Evolutionary conservation across 2,329 filamentous ascomycete genomes (phyloP).

Genomic region (Atkinsonella hypoxylon): DNA sequence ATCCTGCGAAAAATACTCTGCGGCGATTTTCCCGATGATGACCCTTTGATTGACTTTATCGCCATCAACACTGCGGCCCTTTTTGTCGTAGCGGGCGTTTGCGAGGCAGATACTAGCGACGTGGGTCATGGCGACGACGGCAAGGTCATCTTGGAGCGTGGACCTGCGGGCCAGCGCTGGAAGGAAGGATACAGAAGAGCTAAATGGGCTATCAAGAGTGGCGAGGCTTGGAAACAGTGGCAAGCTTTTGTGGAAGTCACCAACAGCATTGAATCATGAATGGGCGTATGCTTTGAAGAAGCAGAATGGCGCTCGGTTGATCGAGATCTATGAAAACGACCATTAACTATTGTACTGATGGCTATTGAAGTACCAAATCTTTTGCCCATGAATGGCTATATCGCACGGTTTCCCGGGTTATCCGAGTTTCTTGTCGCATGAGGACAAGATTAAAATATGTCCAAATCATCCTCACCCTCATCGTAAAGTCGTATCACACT

Average conservation of each 20-base stretch:
- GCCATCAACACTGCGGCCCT: conserved; percentile 87
- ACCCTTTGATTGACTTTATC: conserved; percentile 87
- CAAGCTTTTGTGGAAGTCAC: conserved; percentile 73
- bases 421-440: too few relatives aligned
- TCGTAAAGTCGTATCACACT: too few relatives aligned
- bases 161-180: conserved; percentile 81
- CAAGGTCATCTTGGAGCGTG: conserved; percentile 66
- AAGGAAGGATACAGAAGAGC: conserved; percentile 87
- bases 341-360: too few relatives aligned
- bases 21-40: conserved; percentile 59
- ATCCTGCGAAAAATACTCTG: conserved; percentile 69
- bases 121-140: conserved; percentile 76
- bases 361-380: too few relatives aligned
- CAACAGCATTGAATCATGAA: conserved; percentile 33
- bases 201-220: conserved; percentile 77
- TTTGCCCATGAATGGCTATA: too few relatives aligned
- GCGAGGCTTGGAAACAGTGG: conserved; percentile 76
- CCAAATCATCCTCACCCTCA: too few relatives aligned
- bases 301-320: too few relatives aligned
- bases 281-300: not conserved
- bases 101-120: conserved; percentile 67
- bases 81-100: conserved; percentile 74
- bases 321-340: too few relatives aligned
- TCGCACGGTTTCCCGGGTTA: too few relatives aligned
- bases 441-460: too few relatives aligned